Base-by-base conservation (phyloP, 805 yeast species). In the Isabelozyma heimii region DNA sequence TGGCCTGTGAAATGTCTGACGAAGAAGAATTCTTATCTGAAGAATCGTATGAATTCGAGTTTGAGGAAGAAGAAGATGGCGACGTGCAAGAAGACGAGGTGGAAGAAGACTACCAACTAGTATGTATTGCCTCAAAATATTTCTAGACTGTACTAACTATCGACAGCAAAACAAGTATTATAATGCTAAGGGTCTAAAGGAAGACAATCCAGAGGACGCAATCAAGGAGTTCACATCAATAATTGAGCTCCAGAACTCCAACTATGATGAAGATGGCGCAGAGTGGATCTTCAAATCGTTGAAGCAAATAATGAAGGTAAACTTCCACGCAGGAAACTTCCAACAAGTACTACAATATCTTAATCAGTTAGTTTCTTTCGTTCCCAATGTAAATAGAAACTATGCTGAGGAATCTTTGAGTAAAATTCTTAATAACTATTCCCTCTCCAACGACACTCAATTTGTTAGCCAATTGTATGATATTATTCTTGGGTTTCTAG, bases 11-110 rank as follows among this genome's bases (percentile, higher is more conserved):
- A 14, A 69, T 70, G 72, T 68, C 73, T 10, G 72, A 70, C 45
- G 73, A 69, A 30, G 68, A 64, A 20, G 72, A 66, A 20, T 70
- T 53, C 52, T 55, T 59, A 44, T 69, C 72, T 1, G 73, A 72
- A 45, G 76, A 71, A 49, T 70, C 74, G 20, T 71, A 70, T 47
- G 76, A 72, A 46, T 70, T 70, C 45, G 76, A 72, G 47, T 70
- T 71, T 43, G 74, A 70, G 42, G 43, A 59, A 28, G 68, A 63
- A 9, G 64, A 65, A n/a, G 70, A 62, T 9, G 71, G 62, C 16
- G 67, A 62, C 7, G 51, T 50, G 24, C 61, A 59, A 30, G 68
- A 59, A 14, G 57, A 57, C 6, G 68, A 61, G 0, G 56, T 57
- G 41, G 47, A 54, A 26, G 37, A 53, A 17, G 59, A 63, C 56